Evolutionary conservation across 148 eudicot species (phyloP).

Genomic region (Vaccinium darrowii): DNA sequence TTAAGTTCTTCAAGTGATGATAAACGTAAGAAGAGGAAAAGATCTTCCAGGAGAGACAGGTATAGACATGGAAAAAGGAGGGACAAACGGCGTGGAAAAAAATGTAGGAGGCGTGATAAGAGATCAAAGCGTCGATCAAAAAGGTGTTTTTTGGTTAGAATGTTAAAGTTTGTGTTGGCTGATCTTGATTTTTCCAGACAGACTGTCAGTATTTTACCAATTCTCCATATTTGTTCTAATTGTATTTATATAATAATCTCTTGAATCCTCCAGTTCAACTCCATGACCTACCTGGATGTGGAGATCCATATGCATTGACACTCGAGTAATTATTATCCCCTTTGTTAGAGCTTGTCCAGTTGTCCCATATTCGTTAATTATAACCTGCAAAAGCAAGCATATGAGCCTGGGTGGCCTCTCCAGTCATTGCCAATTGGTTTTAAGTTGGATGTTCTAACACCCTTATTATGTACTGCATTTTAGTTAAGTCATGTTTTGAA

Average conservation of each 20-base stretch:
- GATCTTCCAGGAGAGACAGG: slow-evolving; percentile 62
- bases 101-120: slow-evolving; percentile 64
- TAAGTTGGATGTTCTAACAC: too few species aligned
- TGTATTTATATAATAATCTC: slow-evolving; percentile 3
- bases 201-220: not conserved
- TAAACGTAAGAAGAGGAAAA: slow-evolving; percentile 69
- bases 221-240: not conserved
- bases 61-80: slow-evolving; percentile 63
- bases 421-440: too few species aligned
- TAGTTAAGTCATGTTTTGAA: too few species aligned
- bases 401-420: too few species aligned
- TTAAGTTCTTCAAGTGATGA: slow-evolving; percentile 86
- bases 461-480: too few species aligned
- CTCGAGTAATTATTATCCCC: not conserved
- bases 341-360: not conserved
- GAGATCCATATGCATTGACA: not conserved
- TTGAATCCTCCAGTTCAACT: not conserved
- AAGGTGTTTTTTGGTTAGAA: slow-evolving; percentile 39
- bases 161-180: not conserved
- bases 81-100: slow-evolving; percentile 55
- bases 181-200: not conserved
- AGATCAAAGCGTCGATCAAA: slow-evolving; percentile 64
- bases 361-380: too few species aligned
- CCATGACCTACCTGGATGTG: not conserved
- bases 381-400: too few species aligned